Percentiles rank a stretch among this genome's conserved stretches.
These are phyloP conservation scores for Cicer pinnatifidum DNA, from an alignment of 306 rosid genomes.

Conservation along the genomic window DNA sequence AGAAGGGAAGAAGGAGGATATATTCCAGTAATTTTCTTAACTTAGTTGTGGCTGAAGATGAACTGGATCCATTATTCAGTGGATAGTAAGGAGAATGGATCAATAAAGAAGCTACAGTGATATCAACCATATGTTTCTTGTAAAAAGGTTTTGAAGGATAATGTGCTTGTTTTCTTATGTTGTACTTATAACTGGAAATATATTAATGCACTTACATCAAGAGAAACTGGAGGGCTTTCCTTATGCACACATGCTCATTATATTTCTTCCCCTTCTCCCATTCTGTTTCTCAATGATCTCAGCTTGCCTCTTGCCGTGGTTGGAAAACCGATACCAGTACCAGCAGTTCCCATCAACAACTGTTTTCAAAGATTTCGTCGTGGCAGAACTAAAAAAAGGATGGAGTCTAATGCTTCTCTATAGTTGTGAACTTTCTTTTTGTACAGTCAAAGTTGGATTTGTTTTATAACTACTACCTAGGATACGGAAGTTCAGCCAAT, in stretches of 20 bases:
- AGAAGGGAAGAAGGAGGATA: too few relatives aligned
- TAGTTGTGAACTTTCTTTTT: not conserved
- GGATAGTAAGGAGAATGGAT: too few relatives aligned
- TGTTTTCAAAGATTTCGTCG: slow-evolving; percentile 15
- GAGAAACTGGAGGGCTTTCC: not conserved
- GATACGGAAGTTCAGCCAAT: slow-evolving; percentile 1
- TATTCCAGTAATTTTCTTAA: too few relatives aligned
- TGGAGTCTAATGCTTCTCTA: slow-evolving; percentile 24
- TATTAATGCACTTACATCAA: too few relatives aligned
- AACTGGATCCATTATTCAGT: too few relatives aligned
- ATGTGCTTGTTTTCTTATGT: too few relatives aligned
- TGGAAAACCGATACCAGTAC: slow-evolving; percentile 80
- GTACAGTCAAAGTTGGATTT: not conserved
- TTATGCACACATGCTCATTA: slow-evolving; percentile 34
- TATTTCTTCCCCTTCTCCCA: slow-evolving; percentile 19
- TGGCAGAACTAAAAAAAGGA: slow-evolving; percentile 28
- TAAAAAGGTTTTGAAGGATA: too few relatives aligned
- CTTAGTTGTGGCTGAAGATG: too few relatives aligned
- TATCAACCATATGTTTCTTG: too few relatives aligned
- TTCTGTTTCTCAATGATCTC: slow-evolving; percentile 32
- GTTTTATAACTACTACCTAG: slow-evolving; percentile 19
- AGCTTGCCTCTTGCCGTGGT: slow-evolving; percentile 94
- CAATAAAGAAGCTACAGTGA: too few relatives aligned
- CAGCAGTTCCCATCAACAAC: slow-evolving; percentile 44
- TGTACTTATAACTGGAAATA: too few relatives aligned